Percentiles rank a stretch among this genome's conserved stretches.
These are phyloP conservation scores for Ammopiptanthus mongolicus DNA, from an alignment of 306 rosid genomes.

Conservation along the genomic window DNA sequence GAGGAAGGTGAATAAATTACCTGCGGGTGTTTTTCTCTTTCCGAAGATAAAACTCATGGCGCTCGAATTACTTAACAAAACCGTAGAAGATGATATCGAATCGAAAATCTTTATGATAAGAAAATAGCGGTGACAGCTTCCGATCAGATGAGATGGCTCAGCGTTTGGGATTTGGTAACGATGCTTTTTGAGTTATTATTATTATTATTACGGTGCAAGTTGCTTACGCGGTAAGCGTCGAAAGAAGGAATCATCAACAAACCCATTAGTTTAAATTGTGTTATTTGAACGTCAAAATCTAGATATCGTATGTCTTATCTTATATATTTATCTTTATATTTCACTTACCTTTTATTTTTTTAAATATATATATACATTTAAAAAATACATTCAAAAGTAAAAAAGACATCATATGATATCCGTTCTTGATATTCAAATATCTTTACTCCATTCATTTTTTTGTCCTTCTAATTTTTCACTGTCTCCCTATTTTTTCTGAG, in stretches of 20 bases:
- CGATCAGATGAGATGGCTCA: constrained; percentile 2
- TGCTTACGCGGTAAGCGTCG: constrained; percentile 45
- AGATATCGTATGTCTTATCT: no score
- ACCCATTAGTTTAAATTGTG: not conserved
- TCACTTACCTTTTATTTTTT: no score
- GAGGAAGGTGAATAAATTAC: constrained; percentile 23
- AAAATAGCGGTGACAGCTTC: not conserved
- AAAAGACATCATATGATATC: no score
- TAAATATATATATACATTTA: no score
- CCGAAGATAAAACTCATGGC: constrained; percentile 95
- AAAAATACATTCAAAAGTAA: no score
- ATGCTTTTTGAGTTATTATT: not conserved
- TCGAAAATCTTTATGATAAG: not conserved
- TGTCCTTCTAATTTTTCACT: no score
- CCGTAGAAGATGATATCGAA: not conserved
- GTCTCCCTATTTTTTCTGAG: no score
- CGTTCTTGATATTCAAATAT: no score
- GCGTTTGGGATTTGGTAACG: not conserved
- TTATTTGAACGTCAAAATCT: no score
- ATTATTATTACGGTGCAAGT: not conserved
- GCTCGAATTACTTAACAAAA: constrained; percentile 16
- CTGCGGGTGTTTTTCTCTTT: constrained; percentile 92
- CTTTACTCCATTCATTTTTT: no score
- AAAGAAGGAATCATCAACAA: constrained; percentile 26
- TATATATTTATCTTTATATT: no score